Conservation (phyloP, 1,284 basidiomycete species). For the Takashimella koratensis region DNA sequence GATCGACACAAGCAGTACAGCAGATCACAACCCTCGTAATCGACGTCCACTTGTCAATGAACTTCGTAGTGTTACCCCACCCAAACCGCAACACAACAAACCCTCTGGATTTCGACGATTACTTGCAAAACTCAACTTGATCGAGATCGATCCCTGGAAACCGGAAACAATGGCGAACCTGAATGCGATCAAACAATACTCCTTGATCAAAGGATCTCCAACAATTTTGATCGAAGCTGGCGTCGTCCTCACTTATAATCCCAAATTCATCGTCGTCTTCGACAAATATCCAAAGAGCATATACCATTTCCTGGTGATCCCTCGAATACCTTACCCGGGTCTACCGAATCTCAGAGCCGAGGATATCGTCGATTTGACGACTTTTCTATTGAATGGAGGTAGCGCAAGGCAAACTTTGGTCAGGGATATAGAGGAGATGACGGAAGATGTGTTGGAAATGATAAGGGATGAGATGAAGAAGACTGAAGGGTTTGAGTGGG, state of each 20-base stretch:
- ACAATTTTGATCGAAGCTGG: background rate
- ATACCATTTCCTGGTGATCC: conserved; percentile 78
- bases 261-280: conserved; percentile 67
- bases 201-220: background rate
- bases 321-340: conserved; percentile 53
- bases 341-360: conserved; percentile 20
- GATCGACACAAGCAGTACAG: no score
- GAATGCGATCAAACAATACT: background rate
- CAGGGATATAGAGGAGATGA: conserved; percentile 58
- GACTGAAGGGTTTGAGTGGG: conserved; percentile 74
- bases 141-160: background rate
- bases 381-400: conserved; percentile 54
- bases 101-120: background rate
- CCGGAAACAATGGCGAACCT: background rate
- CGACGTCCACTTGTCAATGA: background rate
- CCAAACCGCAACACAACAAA: background rate
- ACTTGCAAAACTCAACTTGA: background rate
- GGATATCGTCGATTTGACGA: conserved; percentile 58
- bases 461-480: conserved; percentile 78
- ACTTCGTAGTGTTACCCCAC: background rate
- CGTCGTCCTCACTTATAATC: conserved; percentile 35
- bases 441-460: conserved; percentile 56
- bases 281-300: conserved; percentile 80
- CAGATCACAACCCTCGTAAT: no score
- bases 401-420: conserved; percentile 55